phyloP scores from a whole-genome alignment of 1,139 yeast genomes.

The Taiozyma sp. region DNA sequence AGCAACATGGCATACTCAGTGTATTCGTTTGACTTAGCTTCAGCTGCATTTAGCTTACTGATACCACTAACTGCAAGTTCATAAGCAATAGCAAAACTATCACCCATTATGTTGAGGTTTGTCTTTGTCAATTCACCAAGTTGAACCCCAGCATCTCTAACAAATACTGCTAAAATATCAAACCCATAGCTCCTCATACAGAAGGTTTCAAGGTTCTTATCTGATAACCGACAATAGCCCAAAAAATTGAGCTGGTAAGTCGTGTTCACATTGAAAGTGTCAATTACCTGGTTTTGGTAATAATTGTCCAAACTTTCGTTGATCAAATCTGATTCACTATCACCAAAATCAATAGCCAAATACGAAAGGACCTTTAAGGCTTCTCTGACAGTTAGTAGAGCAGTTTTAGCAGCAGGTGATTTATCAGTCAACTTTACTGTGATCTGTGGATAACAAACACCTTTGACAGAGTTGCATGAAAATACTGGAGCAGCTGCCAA shows the following conservation, averaged over 20 bases:
- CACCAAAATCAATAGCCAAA: constrained; percentile 50
- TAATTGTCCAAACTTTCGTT: constrained; percentile 20
- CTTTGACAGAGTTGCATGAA: constrained; percentile 25
- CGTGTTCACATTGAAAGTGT: constrained; percentile 41
- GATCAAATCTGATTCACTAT: constrained; percentile 18
- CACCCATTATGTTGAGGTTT: constrained; percentile 36
- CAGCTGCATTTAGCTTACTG: constrained; percentile 14
- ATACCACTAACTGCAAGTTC: constrained; percentile 23
- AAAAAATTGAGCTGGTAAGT: constrained; percentile 39
- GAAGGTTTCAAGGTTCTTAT: constrained; percentile 18
- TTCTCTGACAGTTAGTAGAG: constrained; percentile 40
- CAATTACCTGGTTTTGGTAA: constrained; percentile 29
- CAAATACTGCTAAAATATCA: constrained; percentile 41
- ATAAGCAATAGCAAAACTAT: constrained; percentile 37
- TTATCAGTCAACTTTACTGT: constrained; percentile 36
- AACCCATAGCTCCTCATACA: constrained; percentile 40
- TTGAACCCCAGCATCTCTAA: constrained; percentile 47
- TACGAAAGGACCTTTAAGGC: constrained; percentile 49
- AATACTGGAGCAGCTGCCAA: constrained; percentile 25
- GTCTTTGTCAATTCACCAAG: constrained; percentile 38
- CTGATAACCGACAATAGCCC: constrained; percentile 45
- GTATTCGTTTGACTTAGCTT: constrained; percentile 11
- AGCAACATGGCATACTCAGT: constrained; percentile 22
- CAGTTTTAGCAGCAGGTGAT: constrained; percentile 32
- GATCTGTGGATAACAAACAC: constrained; percentile 43